A percentile compares a stretch with the other conserved stretches of the same genome.
phyloP scores from a whole-genome alignment of 1,139 yeast genomes.

The Taiozyma sp. region DNA sequence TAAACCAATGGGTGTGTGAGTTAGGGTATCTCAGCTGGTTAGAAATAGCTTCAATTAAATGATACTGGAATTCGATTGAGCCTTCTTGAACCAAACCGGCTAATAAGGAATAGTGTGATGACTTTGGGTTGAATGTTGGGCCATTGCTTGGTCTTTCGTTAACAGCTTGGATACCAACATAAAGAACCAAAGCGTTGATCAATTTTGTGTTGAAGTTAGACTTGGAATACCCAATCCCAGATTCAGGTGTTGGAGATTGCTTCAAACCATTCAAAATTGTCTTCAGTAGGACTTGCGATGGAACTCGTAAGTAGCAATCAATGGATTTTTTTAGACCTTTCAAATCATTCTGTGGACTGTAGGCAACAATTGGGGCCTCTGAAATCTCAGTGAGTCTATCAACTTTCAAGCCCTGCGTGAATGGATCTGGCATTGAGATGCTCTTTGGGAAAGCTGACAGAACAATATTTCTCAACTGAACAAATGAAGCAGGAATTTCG shows the following conservation, averaged over 20 bases:
- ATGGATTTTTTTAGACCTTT: constrained; percentile 65
- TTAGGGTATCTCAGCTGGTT: constrained; percentile 93
- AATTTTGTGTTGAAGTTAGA: constrained; percentile 57
- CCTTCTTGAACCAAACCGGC: constrained; percentile 62
- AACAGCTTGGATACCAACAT: constrained; percentile 72
- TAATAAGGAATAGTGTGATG: constrained; percentile 69
- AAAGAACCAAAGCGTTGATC: constrained; percentile 77
- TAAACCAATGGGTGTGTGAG: constrained; percentile 87
- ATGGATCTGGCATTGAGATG: constrained; percentile 72
- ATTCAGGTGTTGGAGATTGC: constrained; percentile 45
- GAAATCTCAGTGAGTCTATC: constrained; percentile 61
- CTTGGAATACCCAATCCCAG: constrained; percentile 63
- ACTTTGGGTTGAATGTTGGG: constrained; percentile 55
- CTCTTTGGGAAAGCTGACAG: constrained; percentile 75
- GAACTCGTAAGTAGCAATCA: constrained; percentile 74
- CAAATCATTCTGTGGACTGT: constrained; percentile 60
- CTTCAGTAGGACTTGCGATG: constrained; percentile 66
- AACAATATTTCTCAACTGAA: constrained; percentile 81
- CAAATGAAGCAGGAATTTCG: constrained; percentile 68
- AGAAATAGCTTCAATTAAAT: constrained; percentile 73
- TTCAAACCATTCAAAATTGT: constrained; percentile 57
- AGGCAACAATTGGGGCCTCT: constrained; percentile 56
- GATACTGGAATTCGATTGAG: constrained; percentile 68
- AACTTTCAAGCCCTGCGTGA: constrained; percentile 66
- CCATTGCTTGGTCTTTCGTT: constrained; percentile 43